A percentile compares a stretch with the other conserved stretches of the same genome.
Conservation (phyloP, 2,329 filamentous ascomycete species). For the Gliomastix tumulicola region DNA sequence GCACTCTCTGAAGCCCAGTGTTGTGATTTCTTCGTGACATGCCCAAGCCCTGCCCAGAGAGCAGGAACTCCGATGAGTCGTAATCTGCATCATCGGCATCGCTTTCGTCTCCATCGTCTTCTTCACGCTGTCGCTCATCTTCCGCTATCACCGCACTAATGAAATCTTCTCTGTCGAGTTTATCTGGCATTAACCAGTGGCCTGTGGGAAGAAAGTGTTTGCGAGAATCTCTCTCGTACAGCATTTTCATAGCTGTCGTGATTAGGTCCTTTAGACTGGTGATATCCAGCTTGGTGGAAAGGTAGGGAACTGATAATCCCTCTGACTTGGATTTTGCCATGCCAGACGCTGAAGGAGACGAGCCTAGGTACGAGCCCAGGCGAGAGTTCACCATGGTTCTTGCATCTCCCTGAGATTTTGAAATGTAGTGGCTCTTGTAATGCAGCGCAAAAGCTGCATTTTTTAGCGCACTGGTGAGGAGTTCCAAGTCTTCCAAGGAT, state of each 20-base stretch:
- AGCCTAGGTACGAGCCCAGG: constrained; percentile 19
- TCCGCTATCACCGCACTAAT: constrained; percentile 81
- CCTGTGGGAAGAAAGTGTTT: constrained; percentile 73
- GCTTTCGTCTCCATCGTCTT: constrained; percentile 18
- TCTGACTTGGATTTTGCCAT: not conserved
- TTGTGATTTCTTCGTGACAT: constrained; percentile 47
- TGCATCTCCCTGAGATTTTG: constrained; percentile 16
- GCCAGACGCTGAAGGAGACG: constrained; percentile 2
- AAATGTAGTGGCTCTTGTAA: constrained; percentile 66
- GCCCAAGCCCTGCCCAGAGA: constrained; percentile 3
- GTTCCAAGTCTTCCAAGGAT: constrained; percentile 61
- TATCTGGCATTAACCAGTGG: constrained; percentile 89
- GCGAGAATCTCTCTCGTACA: constrained; percentile 90
- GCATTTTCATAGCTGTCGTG: constrained; percentile 73
- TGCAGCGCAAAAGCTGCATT: constrained; percentile 86
- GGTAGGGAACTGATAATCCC: too few relatives aligned
- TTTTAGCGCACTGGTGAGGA: constrained; percentile 78
- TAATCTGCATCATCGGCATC: constrained; percentile 23
- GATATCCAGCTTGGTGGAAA: constrained; percentile 48
- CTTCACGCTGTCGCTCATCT: constrained; percentile 69
- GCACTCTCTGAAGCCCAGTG: constrained; percentile 55
- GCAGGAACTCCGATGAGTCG: constrained; percentile 15
- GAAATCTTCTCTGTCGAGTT: constrained; percentile 85
- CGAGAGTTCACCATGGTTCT: constrained; percentile 14
- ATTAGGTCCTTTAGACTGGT: constrained; percentile 73